Evolutionary conservation across 2,329 filamentous ascomycete species (phyloP), one percentile per base, ranked within the genome.

Genomic region (Cercospora berteroae): DNA sequence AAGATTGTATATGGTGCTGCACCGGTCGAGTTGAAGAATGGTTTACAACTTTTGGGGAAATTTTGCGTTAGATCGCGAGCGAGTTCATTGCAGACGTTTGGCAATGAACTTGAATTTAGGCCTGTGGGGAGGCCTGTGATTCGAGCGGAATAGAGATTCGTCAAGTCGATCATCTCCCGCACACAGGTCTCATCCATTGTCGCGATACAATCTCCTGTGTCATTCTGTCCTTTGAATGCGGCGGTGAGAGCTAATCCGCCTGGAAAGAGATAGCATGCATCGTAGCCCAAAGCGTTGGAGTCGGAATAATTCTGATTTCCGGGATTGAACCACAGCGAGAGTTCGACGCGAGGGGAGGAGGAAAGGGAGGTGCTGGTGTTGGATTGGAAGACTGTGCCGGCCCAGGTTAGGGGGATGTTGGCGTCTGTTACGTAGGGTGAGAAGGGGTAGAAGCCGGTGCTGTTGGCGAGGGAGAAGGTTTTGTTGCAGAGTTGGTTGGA

Each of bases 321-420:
- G n/a, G 66, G 55, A 25, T 61, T 65, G 36, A 70, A 64, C 68
- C 68, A 70, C 10, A 70, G 48, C 5, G 66, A 66, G 6, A 70
- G 27, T 48, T 70, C 66, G 16, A 67, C 59, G 57, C 57, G 52
- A n/a, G 58, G n/a, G 42, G 56, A 62, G 16, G 25, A 42, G 16
- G 31, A 42, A 5, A 16, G 12, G 33, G 56, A 60, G 23, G 25
- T 31, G 20, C 4, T 58, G 16, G 52, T 36, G 52, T 65, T 65
- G 6, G 60, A 23, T 36, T 70, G 66, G 33, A 56, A 68, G 10
- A 66, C 63, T 5, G 66, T 68, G 18, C 50, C 55, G n/a, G 63
- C 66, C 60, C 63, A 68, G 48, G 25, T 63, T 39, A 66, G 33
- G 1, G 44, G 44, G 10, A 58, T 39, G 16, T 65, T 60, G 39